Conservation (phyloP, 805 yeast genomes). For the Starmera amethionina region DNA sequence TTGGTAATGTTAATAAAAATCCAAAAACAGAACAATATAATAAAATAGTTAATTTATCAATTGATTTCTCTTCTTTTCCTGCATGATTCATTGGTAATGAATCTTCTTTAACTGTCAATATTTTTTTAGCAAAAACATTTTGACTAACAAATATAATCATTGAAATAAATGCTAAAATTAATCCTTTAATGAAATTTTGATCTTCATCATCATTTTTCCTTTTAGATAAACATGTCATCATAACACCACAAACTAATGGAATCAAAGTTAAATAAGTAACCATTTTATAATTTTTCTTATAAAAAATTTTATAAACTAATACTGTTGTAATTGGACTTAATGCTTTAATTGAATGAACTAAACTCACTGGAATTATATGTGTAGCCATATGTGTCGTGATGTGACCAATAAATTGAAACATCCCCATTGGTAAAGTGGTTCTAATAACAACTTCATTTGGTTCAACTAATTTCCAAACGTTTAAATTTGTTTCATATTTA, state of each 20-base stretch:
- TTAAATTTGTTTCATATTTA: constrained; percentile 17
- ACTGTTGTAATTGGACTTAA: constrained; percentile 87
- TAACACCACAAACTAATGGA: constrained; percentile 79
- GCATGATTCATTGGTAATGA: constrained; percentile 15
- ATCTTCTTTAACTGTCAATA: constrained; percentile 41
- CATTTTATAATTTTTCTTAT: constrained; percentile 43
- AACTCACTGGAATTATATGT: constrained; percentile 81
- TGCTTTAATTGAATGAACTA: constrained; percentile 92
- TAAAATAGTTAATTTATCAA: constrained; percentile 64
- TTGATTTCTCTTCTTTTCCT: constrained; percentile 24
- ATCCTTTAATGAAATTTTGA: constrained; percentile 19
- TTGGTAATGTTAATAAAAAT: constrained; percentile 53
- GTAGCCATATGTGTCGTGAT: constrained; percentile 90
- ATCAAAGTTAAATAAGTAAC: constrained; percentile 71
- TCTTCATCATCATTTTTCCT: constrained; percentile 10
- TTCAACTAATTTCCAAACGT: constrained; percentile 32
- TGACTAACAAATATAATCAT: constrained; percentile 63
- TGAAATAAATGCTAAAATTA: constrained; percentile 29
- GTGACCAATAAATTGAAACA: constrained; percentile 89
- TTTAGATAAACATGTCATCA: constrained; percentile 58
- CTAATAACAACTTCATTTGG: constrained; percentile 45
- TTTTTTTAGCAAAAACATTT: constrained; percentile 70
- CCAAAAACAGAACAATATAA: constrained; percentile 67
- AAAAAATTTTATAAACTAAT: constrained; percentile 56
- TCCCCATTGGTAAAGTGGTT: constrained; percentile 88